Conservation (phyloP, 441 rosid genomes). For the Pelargonium cotyledonis region DNA sequence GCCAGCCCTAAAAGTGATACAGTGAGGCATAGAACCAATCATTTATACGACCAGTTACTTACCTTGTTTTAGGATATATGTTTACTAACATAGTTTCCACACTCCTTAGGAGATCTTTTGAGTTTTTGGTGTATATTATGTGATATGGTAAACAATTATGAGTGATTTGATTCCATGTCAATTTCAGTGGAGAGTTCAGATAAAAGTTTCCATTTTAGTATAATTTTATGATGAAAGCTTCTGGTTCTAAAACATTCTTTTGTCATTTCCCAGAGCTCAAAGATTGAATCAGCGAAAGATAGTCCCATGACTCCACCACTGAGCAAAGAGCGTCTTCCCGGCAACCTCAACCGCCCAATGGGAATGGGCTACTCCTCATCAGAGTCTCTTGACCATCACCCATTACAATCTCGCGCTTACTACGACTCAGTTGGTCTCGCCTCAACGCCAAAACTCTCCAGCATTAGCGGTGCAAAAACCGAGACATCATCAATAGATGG, state of each 20-base stretch:
- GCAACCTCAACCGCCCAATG: slow-evolving; percentile 29
- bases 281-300: slow-evolving; percentile 51
- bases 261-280: slow-evolving; percentile 35
- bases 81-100: too few relatives aligned
- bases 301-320: slow-evolving; percentile 69
- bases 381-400: slow-evolving; percentile 53
- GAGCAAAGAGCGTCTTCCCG: slow-evolving; percentile 44
- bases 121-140: too few relatives aligned
- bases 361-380: slow-evolving; percentile 58
- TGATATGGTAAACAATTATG: too few relatives aligned
- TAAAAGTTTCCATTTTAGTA: neutral
- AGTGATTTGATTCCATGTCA: too few relatives aligned
- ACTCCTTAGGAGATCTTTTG: too few relatives aligned
- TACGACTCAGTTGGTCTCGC: slow-evolving; percentile 49
- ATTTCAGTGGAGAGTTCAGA: too few relatives aligned
- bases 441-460: slow-evolving; percentile 62
- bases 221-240: neutral
- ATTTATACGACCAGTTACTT: too few relatives aligned
- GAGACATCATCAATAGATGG: slow-evolving; percentile 72
- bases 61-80: too few relatives aligned
- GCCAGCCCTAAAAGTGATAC: too few relatives aligned
- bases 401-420: slow-evolving; percentile 36
- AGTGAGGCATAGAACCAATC: too few relatives aligned
- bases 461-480: slow-evolving; percentile 60
- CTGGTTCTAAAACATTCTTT: slow-evolving; percentile 1